Evolutionary conservation across 139 green algal species (phyloP), one percentile per base, ranked within the genome.

Genomic region (Microglena sp.): DNA sequence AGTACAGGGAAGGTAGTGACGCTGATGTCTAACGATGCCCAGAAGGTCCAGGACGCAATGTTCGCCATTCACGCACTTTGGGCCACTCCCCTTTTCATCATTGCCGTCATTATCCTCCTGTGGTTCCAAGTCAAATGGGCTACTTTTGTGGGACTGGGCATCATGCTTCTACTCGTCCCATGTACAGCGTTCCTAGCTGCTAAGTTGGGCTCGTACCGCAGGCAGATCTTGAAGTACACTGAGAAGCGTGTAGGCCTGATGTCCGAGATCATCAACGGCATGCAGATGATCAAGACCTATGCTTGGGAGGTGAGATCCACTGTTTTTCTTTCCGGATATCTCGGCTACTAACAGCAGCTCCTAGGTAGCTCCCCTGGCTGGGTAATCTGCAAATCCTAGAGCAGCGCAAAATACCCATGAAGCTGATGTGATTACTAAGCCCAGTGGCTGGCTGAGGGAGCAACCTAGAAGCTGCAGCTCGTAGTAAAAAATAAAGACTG

Each of bases 171-270:
- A 27, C 78, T 87, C 68, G 83, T 77, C 30, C 90, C 87, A 27
- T 40, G 24, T 28, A 22, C 56, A 63, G 59, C 8, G 15, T 57
- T 57, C 35, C 54, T 96, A 27, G 82, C 91, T 5, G 76, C 71
- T 18, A 86, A 84, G 69, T 77, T 95, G 61, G 79, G 76, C 29
- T 44, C 2, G 2, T 73, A 86, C 57, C 72, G 89, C 2, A 68
- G 79, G 5, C 62, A 78, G 35, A 82, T 95, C 55, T 67, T 96
- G 43, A 64, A 82, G 61, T 84, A 88, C 68, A 97, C 92, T 5
- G 90, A 95, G 76, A 76, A 82, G 67, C 81, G 91, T 1, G 84
- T 96, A 34, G 88, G 88, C 58, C 76, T 89, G 59, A 91, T 95
- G 74, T 92, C 84, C 43, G 90, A 98, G 78, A 69, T 96, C 53